Conservation (phyloP, 305 asterid species). For the Solanum hybrid region DNA sequence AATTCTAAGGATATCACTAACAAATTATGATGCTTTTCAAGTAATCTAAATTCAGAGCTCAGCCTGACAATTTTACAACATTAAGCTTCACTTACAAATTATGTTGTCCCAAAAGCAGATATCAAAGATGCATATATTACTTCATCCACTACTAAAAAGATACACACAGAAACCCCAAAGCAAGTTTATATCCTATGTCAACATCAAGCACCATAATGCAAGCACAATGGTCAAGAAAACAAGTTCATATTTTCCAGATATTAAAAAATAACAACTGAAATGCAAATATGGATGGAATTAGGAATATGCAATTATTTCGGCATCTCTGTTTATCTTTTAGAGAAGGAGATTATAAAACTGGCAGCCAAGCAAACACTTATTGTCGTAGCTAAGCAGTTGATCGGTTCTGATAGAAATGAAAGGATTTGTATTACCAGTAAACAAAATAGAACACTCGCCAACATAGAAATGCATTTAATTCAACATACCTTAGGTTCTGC, state of each 20-base stretch:
- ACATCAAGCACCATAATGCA: background rate
- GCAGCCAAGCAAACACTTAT: background rate
- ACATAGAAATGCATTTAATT: background rate
- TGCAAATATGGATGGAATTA: background rate
- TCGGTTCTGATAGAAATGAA: background rate
- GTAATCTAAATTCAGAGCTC: background rate
- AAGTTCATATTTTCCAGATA: background rate
- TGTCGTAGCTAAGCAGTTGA: background rate
- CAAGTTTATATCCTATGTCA: background rate
- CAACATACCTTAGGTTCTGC: constrained; percentile 77
- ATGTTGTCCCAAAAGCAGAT: background rate
- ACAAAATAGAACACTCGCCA: background rate
- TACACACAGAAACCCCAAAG: background rate
- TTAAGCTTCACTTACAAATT: background rate
- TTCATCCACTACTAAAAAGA: background rate
- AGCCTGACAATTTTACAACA: background rate
- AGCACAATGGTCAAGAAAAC: background rate
- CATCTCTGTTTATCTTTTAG: background rate
- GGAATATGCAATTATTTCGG: background rate
- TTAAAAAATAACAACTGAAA: background rate
- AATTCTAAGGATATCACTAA: background rate
- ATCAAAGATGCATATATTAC: background rate
- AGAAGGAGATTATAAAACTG: background rate
- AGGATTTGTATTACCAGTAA: background rate
- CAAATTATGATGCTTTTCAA: background rate